Conservation (phyloP, 257 asterid species). For the Asclepias syriaca region DNA sequence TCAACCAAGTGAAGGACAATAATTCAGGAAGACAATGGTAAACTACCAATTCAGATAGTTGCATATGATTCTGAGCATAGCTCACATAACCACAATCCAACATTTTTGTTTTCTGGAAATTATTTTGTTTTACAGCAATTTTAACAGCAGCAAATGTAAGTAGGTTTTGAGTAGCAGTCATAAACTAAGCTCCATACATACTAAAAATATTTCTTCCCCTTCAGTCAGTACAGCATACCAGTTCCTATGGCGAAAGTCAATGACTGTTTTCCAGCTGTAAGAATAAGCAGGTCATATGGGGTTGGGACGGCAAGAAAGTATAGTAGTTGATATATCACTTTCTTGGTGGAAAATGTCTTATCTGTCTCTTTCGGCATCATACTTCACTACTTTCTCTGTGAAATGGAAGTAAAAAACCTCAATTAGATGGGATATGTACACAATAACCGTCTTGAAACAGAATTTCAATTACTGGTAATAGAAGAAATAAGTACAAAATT, state of each 20-base stretch:
- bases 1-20: not conserved
- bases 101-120: not conserved
- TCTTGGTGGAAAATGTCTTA: slow-evolving; percentile 21
- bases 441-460: not conserved
- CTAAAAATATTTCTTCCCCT: not conserved
- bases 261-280: slow-evolving; percentile 24
- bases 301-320: slow-evolving; percentile 20
- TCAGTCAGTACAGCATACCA: not conserved
- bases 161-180: not conserved
- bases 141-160: not conserved
- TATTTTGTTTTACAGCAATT: not conserved
- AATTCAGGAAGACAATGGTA: not conserved
- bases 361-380: slow-evolving; percentile 23
- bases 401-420: not conserved
- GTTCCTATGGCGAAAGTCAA: not conserved
- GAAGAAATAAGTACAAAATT: not conserved
- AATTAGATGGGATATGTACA: not conserved
- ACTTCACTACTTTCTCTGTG: slow-evolving; percentile 13
- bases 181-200: not conserved
- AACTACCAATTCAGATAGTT: not conserved
- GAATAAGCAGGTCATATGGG: slow-evolving; percentile 23
- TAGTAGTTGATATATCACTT: slow-evolving; percentile 26
- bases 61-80: not conserved
- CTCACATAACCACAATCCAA: not conserved
- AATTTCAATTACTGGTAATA: not conserved